Evolutionary conservation across 331 rosid genomes (phyloP), one percentile per base, ranked within the genome.

Genomic region (Quercus tomentella): DNA sequence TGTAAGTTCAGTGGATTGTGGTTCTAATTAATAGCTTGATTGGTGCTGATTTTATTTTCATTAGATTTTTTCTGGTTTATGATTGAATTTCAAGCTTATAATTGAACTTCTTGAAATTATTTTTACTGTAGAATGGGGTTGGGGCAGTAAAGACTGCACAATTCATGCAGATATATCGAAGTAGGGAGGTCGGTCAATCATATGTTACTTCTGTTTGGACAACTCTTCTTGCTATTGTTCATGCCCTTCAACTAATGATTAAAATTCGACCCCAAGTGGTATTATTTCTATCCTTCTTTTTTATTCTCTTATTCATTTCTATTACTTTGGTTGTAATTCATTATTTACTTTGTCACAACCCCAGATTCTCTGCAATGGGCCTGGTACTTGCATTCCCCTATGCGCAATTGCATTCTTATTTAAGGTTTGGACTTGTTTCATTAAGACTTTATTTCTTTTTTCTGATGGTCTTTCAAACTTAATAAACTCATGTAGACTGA

Each of bases 131-230:
- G 97, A 87, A 37, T 65, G 92, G 84, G 51, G 84, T 77, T 55
- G 79, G 75, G 60, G 76, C 52, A 57, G 81, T 72, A 31, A 43
- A 73, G 76, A 80, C 77, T 77, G 86, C 93, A 52, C 90, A 83
- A 81, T 93, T 91, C 86, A 83, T 90, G 92, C 93, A 90, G 91
- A 88, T 96, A 73, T 93, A 93, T 84, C 88, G 97, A 62, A 96
- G 98, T 82, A 89, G 97, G 80, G 97, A 96, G 86, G 98, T 96
- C 63, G 98, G 99, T n/a, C 99, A 95, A 79, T 95, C 99, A 49
- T 95, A 93, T 77, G 68, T 93, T 79, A 95, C 97, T 76, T 95
- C 99, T 54, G 82, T 93, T 55, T 93, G 94, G 96, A 93, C 98
- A 33, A 93, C 98, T 72, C 83, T 86, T 82, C 18, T 89, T 45